A percentile compares a stretch with the other conserved stretches of the same genome.
phyloP scores from a whole-genome alignment of 2,329 filamentous ascomycete genomes.

The Ophiognomonia clavigignenti-juglandacearum region DNA sequence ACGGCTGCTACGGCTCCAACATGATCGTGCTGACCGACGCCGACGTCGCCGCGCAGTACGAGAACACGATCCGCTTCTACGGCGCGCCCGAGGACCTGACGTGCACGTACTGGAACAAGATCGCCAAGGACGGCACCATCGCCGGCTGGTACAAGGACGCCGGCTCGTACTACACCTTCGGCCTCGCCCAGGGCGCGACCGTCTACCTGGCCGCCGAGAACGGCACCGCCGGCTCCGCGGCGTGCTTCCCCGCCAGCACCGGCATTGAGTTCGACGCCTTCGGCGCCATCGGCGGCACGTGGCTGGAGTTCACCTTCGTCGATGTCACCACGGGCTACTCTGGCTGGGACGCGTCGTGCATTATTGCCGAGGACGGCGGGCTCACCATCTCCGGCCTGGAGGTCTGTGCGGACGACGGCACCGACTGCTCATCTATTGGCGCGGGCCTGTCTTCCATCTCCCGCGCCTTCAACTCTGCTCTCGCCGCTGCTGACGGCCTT shows the following conservation, averaged over 20 bases:
- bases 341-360: conserved; percentile 45
- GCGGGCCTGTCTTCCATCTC: conserved; percentile 22
- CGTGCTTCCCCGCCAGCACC: conserved; percentile 31
- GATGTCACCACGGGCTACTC: conserved; percentile 42
- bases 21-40: conserved; percentile 36
- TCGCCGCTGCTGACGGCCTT: conserved; percentile 28
- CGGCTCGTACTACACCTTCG: conserved; percentile 34
- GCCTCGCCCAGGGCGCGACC: conserved; percentile 30
- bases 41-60: conserved; percentile 33
- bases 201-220: conserved; percentile 39
- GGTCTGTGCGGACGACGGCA: conserved; percentile 32
- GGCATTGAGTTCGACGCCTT: conserved; percentile 28
- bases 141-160: conserved; percentile 42
- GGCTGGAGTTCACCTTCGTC: conserved; percentile 45
- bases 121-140: conserved; percentile 37
- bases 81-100: conserved; percentile 23
- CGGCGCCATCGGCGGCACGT: conserved; percentile 40
- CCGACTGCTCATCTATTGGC: conserved; percentile 28
- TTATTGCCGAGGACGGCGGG: conserved; percentile 34
- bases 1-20: conserved; percentile 49
- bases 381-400: conserved; percentile 32
- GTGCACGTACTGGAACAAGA: conserved; percentile 50
- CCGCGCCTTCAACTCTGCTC: conserved; percentile 31
- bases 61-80: conserved; percentile 21
- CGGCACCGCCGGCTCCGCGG: conserved; percentile 44